Base-by-base conservation (phyloP, 768 basidiomycete genomes). In the Hericium coralloides region DNA sequence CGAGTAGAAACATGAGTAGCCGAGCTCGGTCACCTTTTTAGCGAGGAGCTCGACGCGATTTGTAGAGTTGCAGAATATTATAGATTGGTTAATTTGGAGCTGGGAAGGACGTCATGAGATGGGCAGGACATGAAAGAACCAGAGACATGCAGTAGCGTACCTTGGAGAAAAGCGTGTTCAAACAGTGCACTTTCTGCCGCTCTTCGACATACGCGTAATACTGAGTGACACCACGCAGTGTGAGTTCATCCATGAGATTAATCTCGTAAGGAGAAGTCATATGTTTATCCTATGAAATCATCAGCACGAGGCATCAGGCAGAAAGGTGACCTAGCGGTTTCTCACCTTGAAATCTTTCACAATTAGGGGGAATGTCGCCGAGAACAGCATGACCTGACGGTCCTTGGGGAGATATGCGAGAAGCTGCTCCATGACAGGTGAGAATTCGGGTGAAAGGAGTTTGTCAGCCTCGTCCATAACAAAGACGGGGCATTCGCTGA, bases 401-500 rank as follows among this genome's bases (percentile, higher is more conserved):
- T 88, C 82, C 55, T 78, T 68, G 26, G 93, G 92, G 57, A 97
- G 79, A 74, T 89, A 92, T 26, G 80, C 79, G 57, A 99, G 80
- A 38, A 99, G 74, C 67, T 97, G 92, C 75, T 98, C 95, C 85
- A 99, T 95, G 57, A 99, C 95, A 59, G 95, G 95, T 12, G 94
- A 88, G 68, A 99, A 99, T 75, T 99, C 95, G 57, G 94, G 93
- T 7, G 89, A 93, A 54, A 98, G 85, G 52, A 98, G 82, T 71
- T 98, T 99, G 73, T 98, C 97, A 49, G 95, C 95, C 74, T 99
- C 95, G 72, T 99, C 95, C 95, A 99, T 99, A 63, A 98, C 93
- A 67, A 98, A 99, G 55, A 95, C 91, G 2, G 88, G 86, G 72
- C 95, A 98, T 68, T 92, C 87, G 73, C 83, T 89, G 62, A 99